Evolutionary conservation across 768 basidiomycete species (phyloP).

Genomic region (Multifurca ochricompacta): DNA sequence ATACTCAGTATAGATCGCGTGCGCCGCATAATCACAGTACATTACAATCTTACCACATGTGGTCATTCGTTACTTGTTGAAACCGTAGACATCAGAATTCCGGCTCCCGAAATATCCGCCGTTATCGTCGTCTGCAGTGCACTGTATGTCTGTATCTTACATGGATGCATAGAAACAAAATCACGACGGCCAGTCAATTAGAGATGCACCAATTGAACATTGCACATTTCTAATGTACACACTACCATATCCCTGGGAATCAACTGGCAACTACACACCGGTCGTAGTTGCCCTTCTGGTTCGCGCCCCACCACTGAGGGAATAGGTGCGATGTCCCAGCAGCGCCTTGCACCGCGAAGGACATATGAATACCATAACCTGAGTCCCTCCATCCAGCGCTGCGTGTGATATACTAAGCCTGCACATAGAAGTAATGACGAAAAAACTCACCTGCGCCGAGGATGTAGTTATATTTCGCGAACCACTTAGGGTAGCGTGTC

Average conservation of each 20-base stretch:
- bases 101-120: too few species aligned
- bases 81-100: neutral
- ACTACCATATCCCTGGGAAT: too few species aligned
- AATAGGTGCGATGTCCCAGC: slow-evolving; percentile 41
- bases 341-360: slow-evolving; percentile 35
- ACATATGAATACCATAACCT: slow-evolving; percentile 42
- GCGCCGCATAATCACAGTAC: neutral
- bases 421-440: neutral
- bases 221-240: too few species aligned
- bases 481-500: slow-evolving; percentile 37
- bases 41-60: neutral
- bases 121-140: too few species aligned
- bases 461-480: slow-evolving; percentile 33
- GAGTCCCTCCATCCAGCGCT: slow-evolving; percentile 34
- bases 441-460: slow-evolving; percentile 28
- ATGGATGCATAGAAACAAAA: too few species aligned
- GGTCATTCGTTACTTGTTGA: neutral
- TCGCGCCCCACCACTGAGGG: slow-evolving; percentile 50
- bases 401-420: neutral
- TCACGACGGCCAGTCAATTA: too few species aligned
- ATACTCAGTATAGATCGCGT: neutral
- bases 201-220: too few species aligned
- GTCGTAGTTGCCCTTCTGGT: slow-evolving; percentile 39
- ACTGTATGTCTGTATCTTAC: too few species aligned
- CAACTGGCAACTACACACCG: slow-evolving; percentile 17